phyloP scores from a whole-genome alignment of 2,329 filamentous ascomycete genomes.

The Leptographium galeiforme region DNA sequence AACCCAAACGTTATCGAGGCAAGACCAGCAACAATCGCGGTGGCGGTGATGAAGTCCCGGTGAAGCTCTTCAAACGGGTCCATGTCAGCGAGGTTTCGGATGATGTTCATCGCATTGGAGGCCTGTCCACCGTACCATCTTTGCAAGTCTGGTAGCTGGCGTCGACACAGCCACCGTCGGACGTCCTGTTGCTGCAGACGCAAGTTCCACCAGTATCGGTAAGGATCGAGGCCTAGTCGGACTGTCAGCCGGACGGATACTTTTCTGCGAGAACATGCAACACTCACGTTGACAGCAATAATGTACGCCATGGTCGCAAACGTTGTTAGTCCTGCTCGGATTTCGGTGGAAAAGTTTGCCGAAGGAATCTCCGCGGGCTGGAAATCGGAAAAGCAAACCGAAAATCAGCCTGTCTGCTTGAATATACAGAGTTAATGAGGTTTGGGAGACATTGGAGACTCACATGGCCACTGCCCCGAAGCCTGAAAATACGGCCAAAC shows the following conservation, averaged over 20 bases:
- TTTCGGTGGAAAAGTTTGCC: conserved; percentile 61
- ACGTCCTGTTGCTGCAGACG: conserved; percentile 30
- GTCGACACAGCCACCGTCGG: conserved; percentile 17
- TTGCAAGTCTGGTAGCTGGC: neutral
- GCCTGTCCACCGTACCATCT: neutral
- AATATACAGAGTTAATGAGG: too few relatives aligned
- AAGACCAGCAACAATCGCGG: conserved; percentile 65
- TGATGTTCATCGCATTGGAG: neutral
- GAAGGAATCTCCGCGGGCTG: conserved; percentile 49
- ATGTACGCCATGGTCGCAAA: conserved; percentile 79
- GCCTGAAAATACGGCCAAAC: conserved; percentile 49
- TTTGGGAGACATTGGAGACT: conserved; percentile 13
- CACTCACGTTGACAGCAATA: conserved; percentile 54
- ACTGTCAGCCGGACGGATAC: neutral
- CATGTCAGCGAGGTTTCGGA: neutral
- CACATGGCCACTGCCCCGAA: conserved; percentile 57
- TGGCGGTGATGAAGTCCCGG: conserved; percentile 69
- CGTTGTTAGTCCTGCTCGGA: conserved; percentile 68
- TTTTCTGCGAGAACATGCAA: neutral
- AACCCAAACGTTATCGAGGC: conserved; percentile 67
- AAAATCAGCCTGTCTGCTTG: too few relatives aligned
- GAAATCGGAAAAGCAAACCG: neutral
- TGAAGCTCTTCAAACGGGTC: conserved; percentile 37
- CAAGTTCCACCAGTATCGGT: conserved; percentile 68
- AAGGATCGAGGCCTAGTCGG: conserved; percentile 51